Evolutionary conservation across 2,329 filamentous ascomycete genomes (phyloP).

Genomic region (Xylariaceae sp.): DNA sequence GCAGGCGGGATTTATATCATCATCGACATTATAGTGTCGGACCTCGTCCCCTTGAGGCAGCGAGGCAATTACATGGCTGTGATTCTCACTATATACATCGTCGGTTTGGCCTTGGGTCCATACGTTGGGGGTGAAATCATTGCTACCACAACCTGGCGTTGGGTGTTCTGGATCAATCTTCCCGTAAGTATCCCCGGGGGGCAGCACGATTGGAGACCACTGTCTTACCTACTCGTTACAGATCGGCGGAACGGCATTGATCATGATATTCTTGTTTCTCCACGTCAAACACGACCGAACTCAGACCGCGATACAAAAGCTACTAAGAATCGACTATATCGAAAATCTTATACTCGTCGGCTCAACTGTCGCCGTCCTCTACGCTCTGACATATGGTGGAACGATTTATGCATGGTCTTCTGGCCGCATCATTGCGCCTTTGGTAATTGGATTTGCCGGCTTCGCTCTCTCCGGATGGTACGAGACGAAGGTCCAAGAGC

Average conservation of each 20-base stretch:
- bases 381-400: constrained; percentile 24
- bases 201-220: neutral
- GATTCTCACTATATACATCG: neutral
- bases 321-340: neutral
- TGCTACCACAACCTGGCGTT: constrained; percentile 42
- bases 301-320: neutral
- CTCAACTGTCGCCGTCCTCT: constrained; percentile 21
- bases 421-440: constrained; percentile 15
- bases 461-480: constrained; percentile 11
- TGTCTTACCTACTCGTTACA: neutral
- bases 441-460: constrained; percentile 20
- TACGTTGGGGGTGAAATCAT: constrained; percentile 33
- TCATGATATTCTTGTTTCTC: constrained; percentile 41
- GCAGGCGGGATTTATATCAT: constrained; percentile 26
- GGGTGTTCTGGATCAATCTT: constrained; percentile 47
- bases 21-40: constrained; percentile 7
- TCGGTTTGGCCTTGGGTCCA: constrained; percentile 1
- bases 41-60: constrained; percentile 6
- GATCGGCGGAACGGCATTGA: constrained; percentile 36
- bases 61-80: constrained; percentile 5
- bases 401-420: constrained; percentile 13
- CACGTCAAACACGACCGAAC: constrained; percentile 12
- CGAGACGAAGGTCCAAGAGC: constrained; percentile 26
- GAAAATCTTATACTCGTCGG: constrained; percentile 1
- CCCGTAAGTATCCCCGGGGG: constrained; percentile 24